Evolutionary conservation across 352 stramenopile species (phyloP).

Genomic region (Phytophthora constricta): DNA sequence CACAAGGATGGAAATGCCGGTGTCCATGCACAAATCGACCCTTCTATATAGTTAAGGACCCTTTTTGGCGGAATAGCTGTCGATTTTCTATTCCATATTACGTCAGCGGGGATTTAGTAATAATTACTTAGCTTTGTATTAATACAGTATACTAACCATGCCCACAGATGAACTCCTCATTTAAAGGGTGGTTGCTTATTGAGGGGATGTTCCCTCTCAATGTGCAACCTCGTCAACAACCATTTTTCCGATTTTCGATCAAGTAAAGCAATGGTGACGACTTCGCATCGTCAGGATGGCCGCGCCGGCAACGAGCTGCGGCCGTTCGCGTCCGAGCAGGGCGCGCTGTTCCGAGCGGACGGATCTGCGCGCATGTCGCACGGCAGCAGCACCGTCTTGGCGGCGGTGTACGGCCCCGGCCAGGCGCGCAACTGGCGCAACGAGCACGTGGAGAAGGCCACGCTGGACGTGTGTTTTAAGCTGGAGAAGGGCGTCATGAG

Average conservation of each 20-base stretch:
- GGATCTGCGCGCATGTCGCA: slow-evolving; percentile 83
- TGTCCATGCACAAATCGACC: too few species aligned
- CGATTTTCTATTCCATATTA: too few species aligned
- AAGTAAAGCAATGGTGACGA: slow-evolving; percentile 55
- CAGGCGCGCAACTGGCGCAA: slow-evolving; percentile 76
- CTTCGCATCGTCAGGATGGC: slow-evolving; percentile 60
- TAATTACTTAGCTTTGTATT: too few species aligned
- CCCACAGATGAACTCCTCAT: too few species aligned
- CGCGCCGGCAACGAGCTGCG: slow-evolving; percentile 79
- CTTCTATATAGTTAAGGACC: too few species aligned
- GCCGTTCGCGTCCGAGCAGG: slow-evolving; percentile 75
- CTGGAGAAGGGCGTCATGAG: slow-evolving; percentile 78
- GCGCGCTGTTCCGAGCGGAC: slow-evolving; percentile 80
- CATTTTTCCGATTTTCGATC: slow-evolving; percentile 3
- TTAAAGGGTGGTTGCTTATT: too few species aligned
- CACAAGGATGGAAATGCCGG: too few species aligned
- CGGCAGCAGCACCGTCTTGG: slow-evolving; percentile 75
- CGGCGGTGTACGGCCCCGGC: slow-evolving; percentile 76
- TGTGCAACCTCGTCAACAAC: too few species aligned
- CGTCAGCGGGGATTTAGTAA: too few species aligned
- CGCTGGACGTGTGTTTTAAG: slow-evolving; percentile 83
- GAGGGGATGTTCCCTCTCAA: too few species aligned
- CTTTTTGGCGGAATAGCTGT: too few species aligned
- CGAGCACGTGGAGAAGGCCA: slow-evolving; percentile 68
- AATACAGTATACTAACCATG: too few species aligned